Conservation (phyloP, 306 rosid genomes). For the Fragaria ananassa region DNA sequence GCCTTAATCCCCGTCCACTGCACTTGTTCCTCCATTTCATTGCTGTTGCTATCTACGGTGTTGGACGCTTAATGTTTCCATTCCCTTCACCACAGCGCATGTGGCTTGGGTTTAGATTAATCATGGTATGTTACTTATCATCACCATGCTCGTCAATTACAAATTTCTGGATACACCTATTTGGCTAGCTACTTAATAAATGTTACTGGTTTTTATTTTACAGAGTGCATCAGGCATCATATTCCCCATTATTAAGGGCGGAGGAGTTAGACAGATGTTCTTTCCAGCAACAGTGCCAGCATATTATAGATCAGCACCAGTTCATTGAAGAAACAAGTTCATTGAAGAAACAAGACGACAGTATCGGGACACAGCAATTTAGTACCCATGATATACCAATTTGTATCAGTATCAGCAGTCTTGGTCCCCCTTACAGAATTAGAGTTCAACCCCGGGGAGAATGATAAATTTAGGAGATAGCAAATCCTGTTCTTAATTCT, state of each 20-base stretch:
- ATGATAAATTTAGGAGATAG: slow-evolving; percentile 1
- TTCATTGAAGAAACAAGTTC: slow-evolving; percentile 14
- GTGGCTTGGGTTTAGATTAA: slow-evolving; percentile 62
- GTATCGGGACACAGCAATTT: too few species aligned
- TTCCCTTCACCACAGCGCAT: slow-evolving; percentile 59
- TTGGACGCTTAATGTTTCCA: slow-evolving; percentile 67
- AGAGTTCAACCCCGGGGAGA: background rate
- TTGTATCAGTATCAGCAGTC: background rate
- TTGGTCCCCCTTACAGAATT: background rate
- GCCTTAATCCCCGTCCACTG: slow-evolving; percentile 67
- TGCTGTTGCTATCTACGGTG: slow-evolving; percentile 74
- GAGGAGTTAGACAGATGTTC: slow-evolving; percentile 84
- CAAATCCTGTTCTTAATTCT: slow-evolving; percentile 4
- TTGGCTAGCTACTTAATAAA: background rate
- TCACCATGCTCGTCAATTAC: background rate
- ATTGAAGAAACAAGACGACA: slow-evolving; percentile 5
- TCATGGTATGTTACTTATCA: slow-evolving; percentile 14
- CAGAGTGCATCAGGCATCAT: slow-evolving; percentile 77
- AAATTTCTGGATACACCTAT: background rate
- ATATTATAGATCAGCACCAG: slow-evolving; percentile 59
- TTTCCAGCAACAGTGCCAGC: slow-evolving; percentile 73
- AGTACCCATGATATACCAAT: background rate
- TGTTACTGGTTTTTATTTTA: background rate
- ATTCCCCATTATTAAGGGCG: slow-evolving; percentile 74
- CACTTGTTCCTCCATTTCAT: slow-evolving; percentile 70